Base-by-base conservation (phyloP, 495 filamentous ascomycete species). In the Pyrenula massariospora region DNA sequence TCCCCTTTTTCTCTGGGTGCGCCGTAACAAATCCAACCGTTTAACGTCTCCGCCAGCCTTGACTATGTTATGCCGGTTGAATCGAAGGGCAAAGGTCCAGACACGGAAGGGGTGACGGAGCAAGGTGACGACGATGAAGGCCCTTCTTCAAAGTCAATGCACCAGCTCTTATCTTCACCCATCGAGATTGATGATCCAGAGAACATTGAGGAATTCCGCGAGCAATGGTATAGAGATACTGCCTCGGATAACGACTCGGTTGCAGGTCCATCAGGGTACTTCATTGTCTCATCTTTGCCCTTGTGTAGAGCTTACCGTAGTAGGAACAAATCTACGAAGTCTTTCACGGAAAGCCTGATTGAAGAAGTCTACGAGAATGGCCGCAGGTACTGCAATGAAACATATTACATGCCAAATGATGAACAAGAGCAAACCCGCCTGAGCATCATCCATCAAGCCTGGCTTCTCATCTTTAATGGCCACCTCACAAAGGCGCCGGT, bases 331-430 rank as follows among this genome's bases (percentile, higher is more conserved):
- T 80, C 77, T 8, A 83, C 83, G 21, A 75, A 73, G 53, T 87
- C 84, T 3, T 67, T 85, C 52, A 79, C 77, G 55, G 76, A 77
- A 54, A 65, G 75, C 8, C 75, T 78, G 57, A 66, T 86, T 52
- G 72, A 79, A 57, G 78, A 77, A 58, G 64, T 79, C 25, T 59
- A 74, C 20, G 85, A 89, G 60, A 78, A 89, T 68, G 82, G 75
- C 48, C 81, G 86, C 21, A 75, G 78, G 57, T 92, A 92, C 66
- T 83, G 78, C 64, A 72, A 76, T 50, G 74, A 78, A 24, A 71
- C 73, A 54, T 91, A 89, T 68, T 85, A 77, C 66, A 85, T 89
- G 82, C 88, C 88, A 25, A 84, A 85, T 67, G 87, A 91, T 61
- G 80, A 86, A 56, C 68, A 77, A 42, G 88, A 92, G 63, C 83